Conservation (phyloP, 1,139 yeast genomes). For the Nakaseomyces uthaithaninus region DNA sequence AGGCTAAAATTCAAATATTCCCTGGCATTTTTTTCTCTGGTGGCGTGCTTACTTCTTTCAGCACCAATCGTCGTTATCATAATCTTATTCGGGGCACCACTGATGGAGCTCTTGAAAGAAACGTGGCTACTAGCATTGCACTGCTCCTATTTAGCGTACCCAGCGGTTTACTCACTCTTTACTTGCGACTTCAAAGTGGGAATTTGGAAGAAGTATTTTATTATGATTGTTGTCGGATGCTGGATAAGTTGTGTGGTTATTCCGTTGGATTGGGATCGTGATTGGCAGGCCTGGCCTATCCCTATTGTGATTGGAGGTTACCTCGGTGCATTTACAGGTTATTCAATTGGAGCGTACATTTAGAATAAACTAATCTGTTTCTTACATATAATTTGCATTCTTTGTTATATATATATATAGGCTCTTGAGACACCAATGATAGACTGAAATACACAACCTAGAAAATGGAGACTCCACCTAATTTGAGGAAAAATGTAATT, state of each 20-base stretch:
- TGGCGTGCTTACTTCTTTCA: conserved; percentile 38
- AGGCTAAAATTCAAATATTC: conserved; percentile 32
- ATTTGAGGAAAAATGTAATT: too few species aligned
- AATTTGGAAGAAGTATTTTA: conserved; percentile 38
- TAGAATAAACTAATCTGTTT: conserved; percentile 9
- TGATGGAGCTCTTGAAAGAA: conserved; percentile 45
- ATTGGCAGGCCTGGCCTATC: conserved; percentile 97
- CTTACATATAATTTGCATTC: not conserved
- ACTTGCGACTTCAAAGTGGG: conserved; percentile 50
- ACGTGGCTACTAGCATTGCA: conserved; percentile 62
- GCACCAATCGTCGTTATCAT: conserved; percentile 45
- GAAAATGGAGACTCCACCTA: too few species aligned
- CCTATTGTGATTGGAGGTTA: conserved; percentile 79
- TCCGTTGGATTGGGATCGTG: conserved; percentile 96
- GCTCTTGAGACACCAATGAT: too few species aligned
- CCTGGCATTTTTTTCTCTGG: conserved; percentile 36
- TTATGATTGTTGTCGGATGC: conserved; percentile 57
- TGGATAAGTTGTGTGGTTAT: conserved; percentile 94
- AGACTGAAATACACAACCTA: too few species aligned
- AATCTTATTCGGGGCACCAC: conserved; percentile 83
- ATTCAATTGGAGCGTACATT: conserved; percentile 29
- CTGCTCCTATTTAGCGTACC: conserved; percentile 47
- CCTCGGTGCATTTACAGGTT: conserved; percentile 59
- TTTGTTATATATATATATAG: too few species aligned
- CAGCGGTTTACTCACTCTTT: conserved; percentile 55